Evolutionary conservation across 179 eudicot species (phyloP).

Genomic region (Beta lomatogona): DNA sequence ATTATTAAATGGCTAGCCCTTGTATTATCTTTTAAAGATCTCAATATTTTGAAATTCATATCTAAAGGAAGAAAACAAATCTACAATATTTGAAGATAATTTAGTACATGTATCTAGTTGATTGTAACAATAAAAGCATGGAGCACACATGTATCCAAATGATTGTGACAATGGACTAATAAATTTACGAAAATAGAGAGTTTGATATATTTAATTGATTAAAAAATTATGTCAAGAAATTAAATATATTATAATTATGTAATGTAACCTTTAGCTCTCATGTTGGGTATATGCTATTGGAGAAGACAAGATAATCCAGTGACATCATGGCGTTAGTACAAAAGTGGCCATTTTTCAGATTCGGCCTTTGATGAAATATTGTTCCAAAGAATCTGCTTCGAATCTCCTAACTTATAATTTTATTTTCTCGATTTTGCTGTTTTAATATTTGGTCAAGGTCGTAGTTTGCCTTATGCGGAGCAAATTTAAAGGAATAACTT

Average conservation of each 20-base stretch:
- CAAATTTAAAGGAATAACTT: too few species aligned
- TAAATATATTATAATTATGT: not conserved
- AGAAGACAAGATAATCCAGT: conserved; percentile 5
- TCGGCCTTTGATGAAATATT: not conserved
- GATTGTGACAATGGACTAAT: not conserved
- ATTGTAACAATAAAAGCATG: not conserved
- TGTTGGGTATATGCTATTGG: conserved; percentile 22
- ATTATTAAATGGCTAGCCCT: too few species aligned
- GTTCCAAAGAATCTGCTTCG: conserved; percentile 21
- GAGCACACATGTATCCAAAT: not conserved
- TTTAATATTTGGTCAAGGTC: conserved; percentile 11
- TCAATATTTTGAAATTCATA: too few species aligned
- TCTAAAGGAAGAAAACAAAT: too few species aligned
- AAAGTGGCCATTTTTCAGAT: not conserved
- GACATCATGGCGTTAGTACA: not conserved
- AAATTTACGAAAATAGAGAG: too few species aligned
- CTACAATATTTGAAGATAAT: not conserved
- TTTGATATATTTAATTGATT: too few species aligned
- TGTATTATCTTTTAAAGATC: too few species aligned
- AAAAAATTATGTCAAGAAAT: too few species aligned
- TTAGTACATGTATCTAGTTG: not conserved
- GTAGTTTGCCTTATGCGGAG: not conserved
- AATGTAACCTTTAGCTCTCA: not conserved
- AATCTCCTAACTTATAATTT: not conserved
- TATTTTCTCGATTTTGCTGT: not conserved